A percentile compares a stretch with the other conserved stretches of the same genome.
Conservation (phyloP, 2,329 filamentous ascomycete species). For the Colletotrichum cordylinicola region DNA sequence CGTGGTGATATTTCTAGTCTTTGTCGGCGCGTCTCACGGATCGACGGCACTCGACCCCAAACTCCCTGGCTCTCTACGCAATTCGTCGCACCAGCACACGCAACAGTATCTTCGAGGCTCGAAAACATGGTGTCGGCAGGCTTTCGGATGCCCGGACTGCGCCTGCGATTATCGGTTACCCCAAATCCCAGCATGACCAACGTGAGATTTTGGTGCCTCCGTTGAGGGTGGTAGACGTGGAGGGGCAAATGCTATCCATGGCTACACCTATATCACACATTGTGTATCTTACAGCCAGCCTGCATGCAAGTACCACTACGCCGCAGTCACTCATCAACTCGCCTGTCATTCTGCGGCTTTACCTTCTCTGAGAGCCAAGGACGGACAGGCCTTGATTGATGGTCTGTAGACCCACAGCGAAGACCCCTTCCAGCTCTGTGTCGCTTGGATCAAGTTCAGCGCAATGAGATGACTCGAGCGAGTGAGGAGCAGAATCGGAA, state of each 20-base stretch:
- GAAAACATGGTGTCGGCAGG: background rate
- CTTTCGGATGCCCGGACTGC: background rate
- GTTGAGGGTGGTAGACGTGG: background rate
- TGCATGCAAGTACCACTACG: background rate
- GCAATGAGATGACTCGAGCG: background rate
- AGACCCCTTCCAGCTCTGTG: background rate
- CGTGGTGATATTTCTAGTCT: background rate
- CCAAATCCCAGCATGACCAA: background rate
- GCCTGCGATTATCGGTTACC: background rate
- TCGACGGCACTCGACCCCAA: background rate
- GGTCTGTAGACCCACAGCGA: background rate
- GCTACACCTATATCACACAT: background rate
- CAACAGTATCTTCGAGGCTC: background rate
- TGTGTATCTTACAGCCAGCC: background rate
- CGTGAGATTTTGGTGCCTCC: constrained; percentile 19
- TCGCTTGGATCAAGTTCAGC: background rate
- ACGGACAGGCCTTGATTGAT: background rate
- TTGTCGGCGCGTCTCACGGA: background rate
- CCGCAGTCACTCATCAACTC: background rate
- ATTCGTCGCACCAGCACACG: background rate
- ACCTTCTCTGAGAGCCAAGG: background rate
- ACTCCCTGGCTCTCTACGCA: background rate
- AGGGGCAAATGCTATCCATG: background rate
- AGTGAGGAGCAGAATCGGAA: background rate
- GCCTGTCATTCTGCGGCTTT: background rate